These are phyloP conservation scores for Saturnispora dispora DNA, from an alignment of 805 yeast species.

Conservation along the genomic window DNA sequence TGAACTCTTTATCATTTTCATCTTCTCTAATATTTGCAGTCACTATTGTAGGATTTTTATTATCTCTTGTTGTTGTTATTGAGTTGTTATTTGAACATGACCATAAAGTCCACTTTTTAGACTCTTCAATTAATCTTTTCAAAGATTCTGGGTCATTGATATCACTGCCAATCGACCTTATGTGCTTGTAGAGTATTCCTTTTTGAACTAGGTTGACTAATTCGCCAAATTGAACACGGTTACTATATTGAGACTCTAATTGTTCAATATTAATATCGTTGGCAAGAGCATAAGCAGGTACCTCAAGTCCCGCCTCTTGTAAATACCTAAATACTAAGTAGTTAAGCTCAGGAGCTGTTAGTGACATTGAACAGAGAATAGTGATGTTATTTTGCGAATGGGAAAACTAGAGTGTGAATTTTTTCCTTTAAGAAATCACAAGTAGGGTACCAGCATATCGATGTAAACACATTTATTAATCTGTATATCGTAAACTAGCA, in stretches of 20 bases:
- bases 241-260: conserved; percentile 42
- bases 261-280: conserved; percentile 58
- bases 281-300: conserved; percentile 72
- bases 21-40: not conserved
- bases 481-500: no score
- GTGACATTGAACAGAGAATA: conserved; percentile 46
- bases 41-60: not conserved
- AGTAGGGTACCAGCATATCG: not conserved
- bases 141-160: not conserved
- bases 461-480: no score
- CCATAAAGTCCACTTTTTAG: conserved; percentile 2
- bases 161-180: conserved; percentile 41
- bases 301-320: conserved; percentile 73
- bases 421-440: conserved; percentile 5
- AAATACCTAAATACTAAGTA: conserved; percentile 88
- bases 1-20: not conserved
- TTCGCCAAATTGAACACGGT: conserved; percentile 64
- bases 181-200: conserved; percentile 71
- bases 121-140: not conserved
- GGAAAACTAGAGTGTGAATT: not conserved
- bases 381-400: not conserved
- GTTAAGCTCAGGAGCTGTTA: conserved; percentile 77
- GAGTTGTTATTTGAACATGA: not conserved
- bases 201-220: conserved; percentile 76
- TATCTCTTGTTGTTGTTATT: not conserved